Percentiles rank a stretch among this genome's conserved stretches.
These are phyloP conservation scores for Blastocystis hominis DNA, from an alignment of 352 stramenopile genomes.

Conservation along the genomic window DNA sequence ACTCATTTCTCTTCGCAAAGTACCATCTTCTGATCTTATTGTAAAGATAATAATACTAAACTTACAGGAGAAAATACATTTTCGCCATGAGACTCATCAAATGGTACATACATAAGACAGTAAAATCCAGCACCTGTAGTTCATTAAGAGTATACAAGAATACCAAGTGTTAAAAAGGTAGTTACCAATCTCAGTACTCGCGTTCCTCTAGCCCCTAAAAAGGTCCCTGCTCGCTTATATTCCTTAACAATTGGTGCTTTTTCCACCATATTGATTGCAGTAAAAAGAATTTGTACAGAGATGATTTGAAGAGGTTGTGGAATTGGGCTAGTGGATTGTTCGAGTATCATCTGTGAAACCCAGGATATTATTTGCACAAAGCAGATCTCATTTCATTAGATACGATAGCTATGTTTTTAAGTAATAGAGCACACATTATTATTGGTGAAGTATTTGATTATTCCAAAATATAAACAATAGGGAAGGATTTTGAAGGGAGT, in stretches of 20 bases:
- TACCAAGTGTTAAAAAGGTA: constrained; percentile 20
- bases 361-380: too few species aligned
- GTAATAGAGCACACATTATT: too few species aligned
- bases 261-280: background rate
- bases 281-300: background rate
- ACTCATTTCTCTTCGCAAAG: constrained; percentile 32
- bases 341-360: too few species aligned
- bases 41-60: background rate
- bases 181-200: constrained; percentile 30
- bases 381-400: too few species aligned
- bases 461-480: too few species aligned
- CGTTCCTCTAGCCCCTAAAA: background rate
- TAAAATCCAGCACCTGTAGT: constrained; percentile 26
- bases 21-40: background rate
- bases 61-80: constrained; percentile 24
- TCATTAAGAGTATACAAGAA: background rate
- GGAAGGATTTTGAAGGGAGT: too few species aligned
- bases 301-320: background rate
- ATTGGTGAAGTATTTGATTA: too few species aligned
- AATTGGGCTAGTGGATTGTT: too few species aligned
- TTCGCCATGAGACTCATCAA: constrained; percentile 25
- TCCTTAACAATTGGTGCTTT: constrained; percentile 50
- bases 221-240: constrained; percentile 21
- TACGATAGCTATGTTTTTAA: too few species aligned
- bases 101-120: constrained; percentile 32